Base-by-base conservation (phyloP, 2,329 filamentous ascomycete species). In the Fusarium newnesense region DNA sequence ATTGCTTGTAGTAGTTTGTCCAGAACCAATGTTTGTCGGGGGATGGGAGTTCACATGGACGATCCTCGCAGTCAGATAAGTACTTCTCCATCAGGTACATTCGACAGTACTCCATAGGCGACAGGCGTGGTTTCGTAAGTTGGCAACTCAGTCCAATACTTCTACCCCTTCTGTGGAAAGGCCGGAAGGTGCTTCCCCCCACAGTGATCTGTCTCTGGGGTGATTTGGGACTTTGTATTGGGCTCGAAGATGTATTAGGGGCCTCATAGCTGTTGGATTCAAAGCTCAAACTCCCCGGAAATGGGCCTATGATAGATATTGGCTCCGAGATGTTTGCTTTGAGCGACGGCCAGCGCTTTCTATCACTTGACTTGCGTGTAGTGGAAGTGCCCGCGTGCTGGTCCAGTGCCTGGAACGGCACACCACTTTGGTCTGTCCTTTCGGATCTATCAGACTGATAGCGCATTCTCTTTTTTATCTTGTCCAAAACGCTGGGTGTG, bases 61-160 rank as follows among this genome's bases (percentile, higher is more conserved):
- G 67, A 13, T 68, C 60, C 16, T 81, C 75, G 26, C 67, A 76
- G 21, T 78, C 74, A 18, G 79, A 75, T 19, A 69, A 63, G 9
- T 79, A 76, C 47, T 81, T 79, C 50, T 82, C 79, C 5, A 84
- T 65, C 39, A 83, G 75, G 52, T 81, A 82, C 10, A 79, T 70
- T 12, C 83, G 79, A 13, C 77, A 64, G 53, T 84, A 84, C 47
- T 85, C 83, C 81, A 84, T 83, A 2, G 82, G 81, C 2, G 83
- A 83, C 8, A 85, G 54, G 1, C 82, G 79, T 2, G 82, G 81
- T 26, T 69, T 60, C 9, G 56, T 69, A 26, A 83, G 46, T 26
- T 43, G 32, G 26, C 61, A 73, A 19, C 44, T 61, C 13, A 65
- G 15, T 24, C 56, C 61, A 13, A 53, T 16, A 13, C 26, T 40